Percentiles rank a stretch among this genome's conserved stretches.
Conservation (phyloP, 805 yeast species). For the Candida glaebosa region DNA sequence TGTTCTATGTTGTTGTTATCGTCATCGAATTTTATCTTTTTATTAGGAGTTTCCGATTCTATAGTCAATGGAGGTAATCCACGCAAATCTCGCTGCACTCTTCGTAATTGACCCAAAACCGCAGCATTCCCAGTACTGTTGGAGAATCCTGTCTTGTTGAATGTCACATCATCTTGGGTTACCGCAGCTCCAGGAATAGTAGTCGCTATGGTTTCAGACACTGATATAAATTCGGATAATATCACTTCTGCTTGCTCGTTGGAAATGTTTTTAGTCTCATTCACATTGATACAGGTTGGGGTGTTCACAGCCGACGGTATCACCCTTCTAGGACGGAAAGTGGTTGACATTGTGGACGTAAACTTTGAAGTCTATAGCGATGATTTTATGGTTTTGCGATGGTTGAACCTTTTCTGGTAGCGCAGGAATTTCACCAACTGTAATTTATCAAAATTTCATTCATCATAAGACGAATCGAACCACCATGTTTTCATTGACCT, state of each 20-base stretch:
- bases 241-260: conserved; percentile 45
- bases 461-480: too few species aligned
- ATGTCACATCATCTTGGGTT: conserved; percentile 18
- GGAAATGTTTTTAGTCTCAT: conserved; percentile 23
- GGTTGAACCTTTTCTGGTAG: background rate
- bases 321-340: conserved; percentile 39
- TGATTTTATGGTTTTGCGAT: background rate
- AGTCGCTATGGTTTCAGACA: conserved; percentile 34
- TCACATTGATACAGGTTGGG: conserved; percentile 42
- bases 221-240: conserved; percentile 40
- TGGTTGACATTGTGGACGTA: conserved; percentile 16
- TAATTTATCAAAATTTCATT: too few species aligned
- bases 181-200: conserved; percentile 19
- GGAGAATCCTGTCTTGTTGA: conserved; percentile 31
- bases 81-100: conserved; percentile 74
- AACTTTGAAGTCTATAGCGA: background rate
- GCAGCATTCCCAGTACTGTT: conserved; percentile 31
- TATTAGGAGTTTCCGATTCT: conserved; percentile 14
- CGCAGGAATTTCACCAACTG: background rate
- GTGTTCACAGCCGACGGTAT: conserved; percentile 44
- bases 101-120: conserved; percentile 57
- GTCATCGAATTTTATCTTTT: conserved; percentile 26
- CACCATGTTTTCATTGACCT: conserved; percentile 3
- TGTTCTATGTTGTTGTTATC: conserved; percentile 19
- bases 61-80: conserved; percentile 65